A percentile compares a stretch with the other conserved stretches of the same genome.
Evolutionary conservation across 1,139 yeast species (phyloP).

Genomic region (Chernovozyma sophiae-reginae): DNA sequence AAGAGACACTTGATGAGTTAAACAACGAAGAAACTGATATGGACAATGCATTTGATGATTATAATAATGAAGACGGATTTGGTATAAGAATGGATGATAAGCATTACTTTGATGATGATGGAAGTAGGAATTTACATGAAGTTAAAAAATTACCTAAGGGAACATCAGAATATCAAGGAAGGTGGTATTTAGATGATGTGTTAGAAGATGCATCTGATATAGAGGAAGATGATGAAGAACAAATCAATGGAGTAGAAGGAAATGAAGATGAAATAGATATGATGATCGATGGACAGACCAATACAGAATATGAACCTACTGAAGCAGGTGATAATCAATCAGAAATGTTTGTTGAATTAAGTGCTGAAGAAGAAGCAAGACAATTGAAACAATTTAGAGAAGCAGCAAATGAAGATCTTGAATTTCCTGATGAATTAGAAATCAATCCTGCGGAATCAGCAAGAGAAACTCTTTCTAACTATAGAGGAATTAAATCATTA

Average conservation of each 20-base stretch:
- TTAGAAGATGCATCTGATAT: constrained; percentile 48
- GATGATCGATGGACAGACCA: constrained; percentile 23
- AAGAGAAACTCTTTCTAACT: constrained; percentile 65
- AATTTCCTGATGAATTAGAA: constrained; percentile 95
- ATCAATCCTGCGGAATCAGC: constrained; percentile 73
- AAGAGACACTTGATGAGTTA: constrained; percentile 65
- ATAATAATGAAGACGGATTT: constrained; percentile 33
- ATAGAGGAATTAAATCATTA: constrained; percentile 83
- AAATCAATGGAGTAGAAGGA: constrained; percentile 13
- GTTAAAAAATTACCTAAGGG: constrained; percentile 67
- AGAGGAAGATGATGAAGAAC: constrained; percentile 42
- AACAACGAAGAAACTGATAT: constrained; percentile 54
- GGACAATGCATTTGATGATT: constrained; percentile 42
- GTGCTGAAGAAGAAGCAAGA: constrained; percentile 78
- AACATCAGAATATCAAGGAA: constrained; percentile 88
- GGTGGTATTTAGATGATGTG: constrained; percentile 74
- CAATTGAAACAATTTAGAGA: constrained; percentile 69
- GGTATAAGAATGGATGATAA: constrained; percentile 74
- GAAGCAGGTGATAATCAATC: constrained; percentile 47
- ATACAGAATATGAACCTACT: constrained; percentile 36
- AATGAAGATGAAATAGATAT: constrained; percentile 22
- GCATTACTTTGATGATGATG: constrained; percentile 51
- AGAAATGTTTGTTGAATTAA: constrained; percentile 68
- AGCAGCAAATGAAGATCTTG: constrained; percentile 76
- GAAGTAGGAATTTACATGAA: constrained; percentile 23